These are phyloP conservation scores for Raphanus raphanistrum DNA, from an alignment of 345 rosid species.

Conservation along the genomic window DNA sequence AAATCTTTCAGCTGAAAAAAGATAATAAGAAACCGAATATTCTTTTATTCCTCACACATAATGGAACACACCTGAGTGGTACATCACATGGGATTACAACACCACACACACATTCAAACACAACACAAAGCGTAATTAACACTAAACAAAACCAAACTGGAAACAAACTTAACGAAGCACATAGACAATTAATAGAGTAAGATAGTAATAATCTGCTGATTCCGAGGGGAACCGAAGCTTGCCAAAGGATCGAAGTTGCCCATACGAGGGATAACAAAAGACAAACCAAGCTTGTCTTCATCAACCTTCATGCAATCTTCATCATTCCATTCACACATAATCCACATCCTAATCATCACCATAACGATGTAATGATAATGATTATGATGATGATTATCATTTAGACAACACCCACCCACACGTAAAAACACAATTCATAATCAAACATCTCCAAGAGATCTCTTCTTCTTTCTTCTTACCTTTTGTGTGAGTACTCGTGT, in stretches of 20 bases:
- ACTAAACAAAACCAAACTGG: slow-evolving; percentile 8
- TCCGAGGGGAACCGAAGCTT: slow-evolving; percentile 50
- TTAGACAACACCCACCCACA: slow-evolving; percentile 24
- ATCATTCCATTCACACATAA: slow-evolving; percentile 42
- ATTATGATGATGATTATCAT: slow-evolving; percentile 10
- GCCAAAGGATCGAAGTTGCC: slow-evolving; percentile 51
- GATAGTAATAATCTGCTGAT: slow-evolving; percentile 43
- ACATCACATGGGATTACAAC: slow-evolving; percentile 21
- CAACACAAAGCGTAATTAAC: slow-evolving; percentile 20
- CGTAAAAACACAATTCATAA: slow-evolving; percentile 12
- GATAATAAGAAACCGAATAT: slow-evolving; percentile 22
- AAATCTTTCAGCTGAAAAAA: background rate
- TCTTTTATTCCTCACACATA: slow-evolving; percentile 28
- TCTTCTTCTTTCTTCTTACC: slow-evolving; percentile 23
- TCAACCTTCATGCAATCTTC: slow-evolving; percentile 47
- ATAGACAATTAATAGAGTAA: background rate
- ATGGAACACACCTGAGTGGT: slow-evolving; percentile 24
- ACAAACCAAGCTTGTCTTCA: slow-evolving; percentile 36
- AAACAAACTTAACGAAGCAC: slow-evolving; percentile 16
- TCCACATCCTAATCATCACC: slow-evolving; percentile 31
- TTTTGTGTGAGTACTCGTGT: slow-evolving; percentile 20
- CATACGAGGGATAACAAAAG: slow-evolving; percentile 41
- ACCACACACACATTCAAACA: slow-evolving; percentile 15
- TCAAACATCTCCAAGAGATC: background rate
- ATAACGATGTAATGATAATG: background rate